Evolutionary conservation across 306 rosid genomes (phyloP), one percentile per base, ranked within the genome.

Genomic region (Luffa aegyptiaca): DNA sequence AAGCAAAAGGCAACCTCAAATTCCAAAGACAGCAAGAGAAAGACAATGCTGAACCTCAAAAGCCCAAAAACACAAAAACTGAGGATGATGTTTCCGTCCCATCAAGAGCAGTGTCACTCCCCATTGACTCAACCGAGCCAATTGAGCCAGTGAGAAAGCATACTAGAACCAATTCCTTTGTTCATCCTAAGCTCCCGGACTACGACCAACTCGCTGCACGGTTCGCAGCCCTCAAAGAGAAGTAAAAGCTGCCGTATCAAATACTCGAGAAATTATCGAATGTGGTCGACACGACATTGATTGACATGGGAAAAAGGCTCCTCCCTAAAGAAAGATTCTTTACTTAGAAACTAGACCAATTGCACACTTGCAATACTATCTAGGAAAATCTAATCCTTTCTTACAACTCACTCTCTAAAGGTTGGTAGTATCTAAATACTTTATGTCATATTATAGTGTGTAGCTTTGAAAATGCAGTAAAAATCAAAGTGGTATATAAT

Each of bases 171-270:
- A 26, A 33, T 78, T 88, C 92, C 55, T 72, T 87, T 44, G 92
- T 87, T 63, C 92, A 89, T 79, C 93, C 96, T 2, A 92, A 84
- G 79, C 88, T 89, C 59, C 97, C 97, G 0, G 97, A 93, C 45
- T 95, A 86, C 57, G 97, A 95, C 51, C 91, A 93, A 21, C 80
- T 95, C 51, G 87, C 81, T 26, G 89, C 91, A 61, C 88, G 83
- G 33, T 41, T 95, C 53, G 84, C 84, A 45, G 85, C 96, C 78
- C 87, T 91, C 8, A 89, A 81, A 51, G 80, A 83, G 48, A 84
- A 75, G 71, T 90, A 87, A 78, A 81, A n/a, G 11, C 48, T 3
- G 2, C 51, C 18, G 78, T 26, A 56, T 13, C 16, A 17, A 18
- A 39, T 10, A 26, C 11, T 9, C 14, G 66, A 39, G 31, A 36